A percentile compares a stretch with the other conserved stretches of the same genome.
These are phyloP conservation scores for Byssochlamys sp. DNA, from an alignment of 2,329 filamentous ascomycete species.

Conservation along the genomic window DNA sequence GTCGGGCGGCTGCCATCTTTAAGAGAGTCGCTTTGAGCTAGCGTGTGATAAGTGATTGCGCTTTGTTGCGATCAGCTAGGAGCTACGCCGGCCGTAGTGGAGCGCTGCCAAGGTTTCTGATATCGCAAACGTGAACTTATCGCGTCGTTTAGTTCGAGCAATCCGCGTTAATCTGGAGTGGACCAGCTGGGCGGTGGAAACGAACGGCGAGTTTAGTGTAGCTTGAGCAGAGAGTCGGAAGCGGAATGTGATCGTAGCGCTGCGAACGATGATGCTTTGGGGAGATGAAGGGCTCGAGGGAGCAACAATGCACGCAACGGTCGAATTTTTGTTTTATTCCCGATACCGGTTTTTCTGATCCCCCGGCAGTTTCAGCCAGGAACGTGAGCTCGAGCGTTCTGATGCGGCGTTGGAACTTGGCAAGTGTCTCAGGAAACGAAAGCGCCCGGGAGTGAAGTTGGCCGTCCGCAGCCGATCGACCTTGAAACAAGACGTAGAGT, in stretches of 20 bases:
- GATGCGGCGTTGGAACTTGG: neutral
- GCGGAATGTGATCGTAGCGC: neutral
- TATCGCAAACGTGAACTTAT: constrained; percentile 5
- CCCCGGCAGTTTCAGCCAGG: neutral
- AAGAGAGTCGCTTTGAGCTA: constrained; percentile 16
- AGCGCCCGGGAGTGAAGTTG: neutral
- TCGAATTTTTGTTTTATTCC: neutral
- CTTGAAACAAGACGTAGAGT: neutral
- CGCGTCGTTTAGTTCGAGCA: neutral
- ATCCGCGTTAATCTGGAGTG: neutral
- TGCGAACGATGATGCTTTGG: neutral
- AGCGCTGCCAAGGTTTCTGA: constrained; percentile 14
- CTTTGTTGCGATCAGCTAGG: constrained; percentile 20
- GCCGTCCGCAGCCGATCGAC: neutral
- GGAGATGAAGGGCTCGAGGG: neutral
- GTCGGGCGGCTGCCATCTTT: constrained; percentile 26
- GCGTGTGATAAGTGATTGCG: constrained; percentile 23
- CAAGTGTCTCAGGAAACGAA: neutral
- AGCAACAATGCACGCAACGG: neutral
- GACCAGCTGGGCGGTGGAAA: neutral
- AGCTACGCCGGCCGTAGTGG: constrained; percentile 17
- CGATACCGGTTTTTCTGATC: neutral
- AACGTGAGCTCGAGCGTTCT: neutral
- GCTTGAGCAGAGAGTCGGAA: neutral
- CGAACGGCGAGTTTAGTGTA: neutral